A percentile compares a stretch with the other conserved stretches of the same genome.
Conservation (phyloP, 495 filamentous ascomycete species). For the Xylaria scruposa region DNA sequence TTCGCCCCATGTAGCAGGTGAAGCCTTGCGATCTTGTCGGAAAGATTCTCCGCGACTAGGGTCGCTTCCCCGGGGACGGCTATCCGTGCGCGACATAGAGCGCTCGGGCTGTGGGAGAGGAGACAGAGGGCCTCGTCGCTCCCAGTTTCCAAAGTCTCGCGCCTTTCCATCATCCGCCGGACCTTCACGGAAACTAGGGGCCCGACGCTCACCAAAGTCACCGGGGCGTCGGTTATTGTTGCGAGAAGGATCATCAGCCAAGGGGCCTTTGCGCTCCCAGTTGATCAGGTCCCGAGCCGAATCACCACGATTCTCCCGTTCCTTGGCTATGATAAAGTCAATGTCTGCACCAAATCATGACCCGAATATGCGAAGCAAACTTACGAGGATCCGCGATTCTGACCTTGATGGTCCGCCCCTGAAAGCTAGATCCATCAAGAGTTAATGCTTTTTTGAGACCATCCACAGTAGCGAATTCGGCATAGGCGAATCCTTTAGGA, state of each 20-base stretch:
- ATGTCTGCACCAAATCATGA: conserved; percentile 11
- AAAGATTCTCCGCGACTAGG: conserved; percentile 52
- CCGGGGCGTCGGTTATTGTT: conserved; percentile 54
- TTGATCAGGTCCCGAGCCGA: conserved; percentile 70
- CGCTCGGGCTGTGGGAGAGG: conserved; percentile 65
- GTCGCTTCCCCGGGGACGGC: conserved; percentile 73
- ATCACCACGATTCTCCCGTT: conserved; percentile 58
- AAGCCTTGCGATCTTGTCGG: conserved; percentile 67
- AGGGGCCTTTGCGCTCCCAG: conserved; percentile 90
- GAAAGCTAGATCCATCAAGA: conserved; percentile 76
- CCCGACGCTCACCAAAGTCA: conserved; percentile 52
- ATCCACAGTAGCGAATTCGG: conserved; percentile 87
- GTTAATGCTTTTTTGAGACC: conserved; percentile 91
- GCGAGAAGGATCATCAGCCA: conserved; percentile 71
- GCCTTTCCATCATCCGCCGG: conserved; percentile 75
- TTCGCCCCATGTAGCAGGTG: conserved; percentile 85
- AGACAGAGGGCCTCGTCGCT: conserved; percentile 90
- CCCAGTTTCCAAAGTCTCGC: conserved; percentile 92
- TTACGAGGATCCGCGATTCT: conserved; percentile 62
- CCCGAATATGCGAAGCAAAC: conserved; percentile 20
- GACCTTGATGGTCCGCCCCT: conserved; percentile 85
- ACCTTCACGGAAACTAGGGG: conserved; percentile 43
- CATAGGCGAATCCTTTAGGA: conserved; percentile 98
- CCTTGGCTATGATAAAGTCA: conserved; percentile 70
- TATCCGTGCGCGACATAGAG: conserved; percentile 65